Evolutionary conservation across 192 early-diverging fungal genomes (phyloP), one percentile per base, ranked within the genome.

Genomic region (Nowakowskiella sp.): DNA sequence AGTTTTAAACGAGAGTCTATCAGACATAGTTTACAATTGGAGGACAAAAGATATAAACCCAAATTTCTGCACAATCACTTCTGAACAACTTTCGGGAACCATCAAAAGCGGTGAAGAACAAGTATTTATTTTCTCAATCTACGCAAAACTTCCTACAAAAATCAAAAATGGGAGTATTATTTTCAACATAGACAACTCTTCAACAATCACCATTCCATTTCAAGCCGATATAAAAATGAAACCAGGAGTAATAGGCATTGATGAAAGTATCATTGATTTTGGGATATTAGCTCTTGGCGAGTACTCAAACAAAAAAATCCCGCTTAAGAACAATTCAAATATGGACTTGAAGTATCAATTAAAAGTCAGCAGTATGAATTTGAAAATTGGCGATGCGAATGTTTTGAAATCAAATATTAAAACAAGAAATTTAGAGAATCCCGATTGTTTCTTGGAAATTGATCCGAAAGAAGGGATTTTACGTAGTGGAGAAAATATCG

Each of bases 251-350:
- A n/a, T n/a, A n/a, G n/a, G n/a, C n/a, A n/a, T n/a, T n/a, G n/a
- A n/a, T n/a, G n/a, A n/a, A n/a, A n/a, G n/a, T n/a, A n/a, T n/a
- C n/a, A n/a, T 71, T 5, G 71, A 77, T 57, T 77, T 77, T 53
- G 74, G 74, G 4, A 44, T 77, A 34, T 10, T 77, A 9, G 54
- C 62, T n/a, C 57, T 77, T 0, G 71, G 74, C 9, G 39, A 43
- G 6, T 44, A 13, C 5, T 57, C 57, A 19, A 55, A 39, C 1
- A 28, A 57, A 8, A 19, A 30, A 10, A 48, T 77, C 4, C 62
- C 74, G 8, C 49, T 77, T 3, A 32, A 28, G 4, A 77, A 71
- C 56, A 42, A 23, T n/a, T 62, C 60, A 3, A 49, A 53, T 13
- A 46, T 64, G 1, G 27, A 58, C 16, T 10, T 75, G 7, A 21